These are phyloP conservation scores for Phytophthora ohioensis DNA, from an alignment of 352 stramenopile species.

Conservation along the genomic window DNA sequence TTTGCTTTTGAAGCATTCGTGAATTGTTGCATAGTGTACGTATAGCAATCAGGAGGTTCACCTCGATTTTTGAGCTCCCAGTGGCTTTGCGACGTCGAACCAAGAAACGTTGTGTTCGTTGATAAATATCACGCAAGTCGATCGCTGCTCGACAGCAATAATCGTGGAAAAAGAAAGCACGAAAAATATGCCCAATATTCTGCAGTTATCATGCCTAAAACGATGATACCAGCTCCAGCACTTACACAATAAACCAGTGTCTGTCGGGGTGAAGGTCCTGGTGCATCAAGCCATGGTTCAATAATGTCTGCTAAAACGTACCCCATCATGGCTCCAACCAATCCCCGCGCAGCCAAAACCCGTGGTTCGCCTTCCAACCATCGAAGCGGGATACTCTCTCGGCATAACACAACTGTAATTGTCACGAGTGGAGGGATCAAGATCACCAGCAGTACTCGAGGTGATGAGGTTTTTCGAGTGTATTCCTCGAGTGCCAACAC, in stretches of 20 bases:
- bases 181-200: neutral
- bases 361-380: neutral
- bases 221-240: neutral
- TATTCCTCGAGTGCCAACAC: neutral
- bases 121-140: no score
- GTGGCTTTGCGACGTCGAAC: no score
- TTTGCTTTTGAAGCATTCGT: no score
- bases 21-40: no score
- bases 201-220: neutral
- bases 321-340: neutral
- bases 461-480: neutral
- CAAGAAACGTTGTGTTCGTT: no score
- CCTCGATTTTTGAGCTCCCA: no score
- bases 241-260: neutral
- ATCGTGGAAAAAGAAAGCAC: neutral
- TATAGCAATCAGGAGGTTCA: no score
- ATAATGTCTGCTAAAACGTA: neutral
- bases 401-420: neutral
- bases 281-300: neutral
- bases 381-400: constrained; percentile 4
- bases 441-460: neutral
- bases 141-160: no score
- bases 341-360: neutral
- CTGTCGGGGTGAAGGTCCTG: neutral
- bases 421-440: neutral